These are phyloP conservation scores for Mimosa bimucronata DNA, from an alignment of 306 rosid species.

Conservation along the genomic window DNA sequence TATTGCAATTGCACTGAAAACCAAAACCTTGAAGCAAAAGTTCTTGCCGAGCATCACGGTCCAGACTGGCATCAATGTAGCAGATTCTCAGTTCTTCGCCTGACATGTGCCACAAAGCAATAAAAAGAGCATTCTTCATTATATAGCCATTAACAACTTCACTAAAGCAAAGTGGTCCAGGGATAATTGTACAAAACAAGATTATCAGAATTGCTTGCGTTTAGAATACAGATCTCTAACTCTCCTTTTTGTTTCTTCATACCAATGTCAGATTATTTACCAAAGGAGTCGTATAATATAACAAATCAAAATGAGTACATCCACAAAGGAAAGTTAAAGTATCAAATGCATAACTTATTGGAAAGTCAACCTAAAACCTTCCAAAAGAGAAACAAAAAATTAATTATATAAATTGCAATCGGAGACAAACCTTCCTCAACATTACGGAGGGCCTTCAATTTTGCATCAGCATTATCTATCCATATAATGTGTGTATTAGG, in stretches of 20 bases:
- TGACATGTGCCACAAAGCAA: conserved; percentile 36
- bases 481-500: conserved; percentile 90
- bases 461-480: conserved; percentile 77
- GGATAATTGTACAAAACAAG: not conserved
- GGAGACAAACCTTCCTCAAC: conserved; percentile 67
- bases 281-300: conserved; percentile 7
- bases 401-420: conserved; percentile 9
- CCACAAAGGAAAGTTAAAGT: not conserved
- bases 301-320: conserved; percentile 17
- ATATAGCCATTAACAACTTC: not conserved
- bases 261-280: conserved; percentile 2
- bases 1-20: conserved; percentile 72
- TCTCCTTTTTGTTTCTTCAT: not conserved
- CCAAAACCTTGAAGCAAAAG: conserved; percentile 73
- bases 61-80: conserved; percentile 87
- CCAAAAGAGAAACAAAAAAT: conserved; percentile 13
- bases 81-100: conserved; percentile 96
- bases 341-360: conserved; percentile 11
- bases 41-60: conserved; percentile 65
- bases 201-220: conserved; percentile 9
- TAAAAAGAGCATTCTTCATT: not conserved
- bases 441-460: conserved; percentile 76
- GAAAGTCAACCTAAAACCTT: conserved; percentile 21
- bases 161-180: not conserved
- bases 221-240: not conserved